phyloP scores from a whole-genome alignment of 306 rosid species.

The Quercus rubra region DNA sequence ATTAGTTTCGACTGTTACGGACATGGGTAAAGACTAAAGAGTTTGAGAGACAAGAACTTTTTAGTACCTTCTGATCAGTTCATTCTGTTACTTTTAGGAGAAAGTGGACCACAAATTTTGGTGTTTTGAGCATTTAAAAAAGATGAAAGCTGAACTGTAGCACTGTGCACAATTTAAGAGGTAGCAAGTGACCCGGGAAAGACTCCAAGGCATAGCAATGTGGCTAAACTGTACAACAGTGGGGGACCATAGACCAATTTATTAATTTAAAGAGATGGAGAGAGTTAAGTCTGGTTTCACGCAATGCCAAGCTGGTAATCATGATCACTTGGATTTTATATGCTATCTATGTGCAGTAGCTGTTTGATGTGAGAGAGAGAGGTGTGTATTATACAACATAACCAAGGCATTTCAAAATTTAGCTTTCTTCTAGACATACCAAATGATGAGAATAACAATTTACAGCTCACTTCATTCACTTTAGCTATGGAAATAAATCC shows the following conservation, averaged over 20 bases:
- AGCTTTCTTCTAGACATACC: too few relatives aligned
- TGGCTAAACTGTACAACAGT: constrained; percentile 29
- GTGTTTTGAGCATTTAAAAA: constrained; percentile 37
- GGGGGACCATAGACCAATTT: constrained; percentile 32
- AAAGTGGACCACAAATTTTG: constrained; percentile 39
- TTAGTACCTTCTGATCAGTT: constrained; percentile 41
- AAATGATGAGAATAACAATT: too few relatives aligned
- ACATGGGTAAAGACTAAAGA: constrained; percentile 34
- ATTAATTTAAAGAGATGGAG: constrained; percentile 21
- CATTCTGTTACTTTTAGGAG: constrained; percentile 36
- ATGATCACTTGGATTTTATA: neutral
- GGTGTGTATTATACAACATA: too few relatives aligned
- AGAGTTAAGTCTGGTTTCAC: constrained; percentile 31
- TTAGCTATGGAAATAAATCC: too few relatives aligned
- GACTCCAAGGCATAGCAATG: constrained; percentile 29
- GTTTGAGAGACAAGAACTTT: constrained; percentile 32
- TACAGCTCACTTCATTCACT: too few relatives aligned
- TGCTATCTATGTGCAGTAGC: constrained; percentile 8
- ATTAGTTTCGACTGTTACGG: constrained; percentile 32
- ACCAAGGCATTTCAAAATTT: too few relatives aligned
- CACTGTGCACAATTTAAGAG: constrained; percentile 32
- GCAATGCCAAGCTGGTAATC: constrained; percentile 38
- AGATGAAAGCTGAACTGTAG: constrained; percentile 12
- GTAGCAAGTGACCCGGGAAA: constrained; percentile 17
- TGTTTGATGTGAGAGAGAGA: constrained; percentile 21